Base-by-base conservation (phyloP, 495 filamentous ascomycete species). In the Pyrenula aspistea region DNA sequence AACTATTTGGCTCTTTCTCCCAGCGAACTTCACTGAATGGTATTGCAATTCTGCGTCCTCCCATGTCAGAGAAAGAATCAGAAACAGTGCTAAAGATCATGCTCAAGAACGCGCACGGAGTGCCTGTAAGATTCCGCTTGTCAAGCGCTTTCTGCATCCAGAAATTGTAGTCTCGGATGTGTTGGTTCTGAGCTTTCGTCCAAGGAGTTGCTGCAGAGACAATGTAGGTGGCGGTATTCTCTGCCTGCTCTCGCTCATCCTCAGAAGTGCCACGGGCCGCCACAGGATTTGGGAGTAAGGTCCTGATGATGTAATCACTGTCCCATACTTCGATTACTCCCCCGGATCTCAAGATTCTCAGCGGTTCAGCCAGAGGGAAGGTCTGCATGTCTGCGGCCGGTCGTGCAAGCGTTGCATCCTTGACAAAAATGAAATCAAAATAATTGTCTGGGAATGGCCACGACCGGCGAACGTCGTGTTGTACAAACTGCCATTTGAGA, bases 351-450 rank as follows among this genome's bases (percentile, higher is more conserved):
- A 96, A 71, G 15, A 95, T 73, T 23, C 91, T 85, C 54, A 90
- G 68, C 54, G 84, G 84, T 62, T 95, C 91, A 47, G 86, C 82
- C 56, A 95, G 76, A 12, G 91, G 72, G 8, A 66, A 62, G 31
- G 83, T 80, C 47, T 86, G 81, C 62, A 84, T 78, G 12, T 78
- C 77, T 21, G 77, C 79, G 19, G 81, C 81, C 31, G 80, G 67
- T 12, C 77, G 78, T 56, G 81, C 83, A 67, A 94, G 77, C 48
- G 82, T 83, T 61, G 91, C 74, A 67, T 96, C 91, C 67, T 96
- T 95, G 55, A 91, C 80, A 73, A 96, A 89, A 55, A 97, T 81
- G 21, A 95, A 78, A 64, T 95, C 90, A 67, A 96, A 97, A 66
- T 89, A 86, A 22, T 77, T 82, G 58, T 91, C 87, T 2, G 82